A percentile compares a stretch with the other conserved stretches of the same genome.
Evolutionary conservation across 805 yeast genomes (phyloP).

Genomic region (Barnettozyma californica): DNA sequence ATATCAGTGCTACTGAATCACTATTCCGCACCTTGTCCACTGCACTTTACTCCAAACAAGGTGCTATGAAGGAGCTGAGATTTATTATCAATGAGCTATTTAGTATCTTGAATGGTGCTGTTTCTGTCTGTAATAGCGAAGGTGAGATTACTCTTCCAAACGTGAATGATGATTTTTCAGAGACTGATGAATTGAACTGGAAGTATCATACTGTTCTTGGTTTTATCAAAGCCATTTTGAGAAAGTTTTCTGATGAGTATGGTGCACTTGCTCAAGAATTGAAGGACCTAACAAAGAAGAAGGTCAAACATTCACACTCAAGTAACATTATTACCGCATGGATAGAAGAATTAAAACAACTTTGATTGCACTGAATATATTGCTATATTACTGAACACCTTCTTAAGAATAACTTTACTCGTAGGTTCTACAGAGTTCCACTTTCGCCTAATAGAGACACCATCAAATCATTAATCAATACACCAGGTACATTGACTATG

Average conservation of each 20-base stretch:
- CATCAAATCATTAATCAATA: background rate
- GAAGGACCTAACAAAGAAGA: slow-evolving; percentile 29
- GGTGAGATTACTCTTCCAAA: slow-evolving; percentile 26
- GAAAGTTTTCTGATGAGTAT: slow-evolving; percentile 43
- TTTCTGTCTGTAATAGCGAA: slow-evolving; percentile 15
- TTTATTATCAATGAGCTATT: slow-evolving; percentile 26
- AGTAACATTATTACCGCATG: slow-evolving; percentile 26
- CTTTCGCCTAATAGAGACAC: background rate
- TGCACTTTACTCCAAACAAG: slow-evolving; percentile 18
- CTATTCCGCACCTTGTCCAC: slow-evolving; percentile 32
- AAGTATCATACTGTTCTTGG: slow-evolving; percentile 35
- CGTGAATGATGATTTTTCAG: slow-evolving; percentile 25
- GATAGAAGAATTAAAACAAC: slow-evolving; percentile 29
- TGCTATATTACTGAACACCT: background rate
- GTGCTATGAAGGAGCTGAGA: slow-evolving; percentile 23
- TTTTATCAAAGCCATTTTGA: slow-evolving; percentile 34
- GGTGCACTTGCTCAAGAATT: slow-evolving; percentile 27
- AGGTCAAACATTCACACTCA: slow-evolving; percentile 30
- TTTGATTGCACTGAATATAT: slow-evolving; percentile 2
- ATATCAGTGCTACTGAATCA: slow-evolving; percentile 42
- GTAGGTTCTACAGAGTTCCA: background rate
- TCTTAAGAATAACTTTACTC: background rate
- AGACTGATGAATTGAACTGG: slow-evolving; percentile 34
- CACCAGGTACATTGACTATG: background rate
- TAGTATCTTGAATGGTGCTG: slow-evolving; percentile 18